Percentiles rank a stretch among this genome's conserved stretches.
These are phyloP conservation scores for Trichophyton rubrum DNA, from an alignment of 2,329 filamentous ascomycete genomes.

Conservation along the genomic window DNA sequence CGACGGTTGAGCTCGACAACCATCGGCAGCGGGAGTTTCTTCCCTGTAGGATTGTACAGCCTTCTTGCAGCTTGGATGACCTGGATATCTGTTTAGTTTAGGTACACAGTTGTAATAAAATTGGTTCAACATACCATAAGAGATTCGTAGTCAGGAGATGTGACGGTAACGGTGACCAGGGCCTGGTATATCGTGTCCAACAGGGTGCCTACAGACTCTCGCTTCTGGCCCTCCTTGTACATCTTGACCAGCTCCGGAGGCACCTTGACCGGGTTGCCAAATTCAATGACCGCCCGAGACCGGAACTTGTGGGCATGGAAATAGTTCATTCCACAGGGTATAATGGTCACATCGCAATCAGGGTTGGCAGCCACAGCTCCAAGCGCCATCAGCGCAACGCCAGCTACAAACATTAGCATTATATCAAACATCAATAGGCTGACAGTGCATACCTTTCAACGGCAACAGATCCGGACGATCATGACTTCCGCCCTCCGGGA, in stretches of 20 bases:
- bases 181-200: conserved; percentile 78
- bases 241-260: conserved; percentile 69
- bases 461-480: conserved; percentile 85
- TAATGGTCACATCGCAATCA: conserved; percentile 80
- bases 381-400: conserved; percentile 94
- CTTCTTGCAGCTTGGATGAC: conserved; percentile 87
- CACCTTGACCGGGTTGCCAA: conserved; percentile 78
- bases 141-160: conserved; percentile 87
- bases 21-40: conserved; percentile 80
- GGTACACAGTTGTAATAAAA: background rate
- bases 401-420: conserved; percentile 41
- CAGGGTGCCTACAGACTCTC: conserved; percentile 75
- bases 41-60: conserved; percentile 86
- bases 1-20: conserved; percentile 90
- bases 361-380: conserved; percentile 77
- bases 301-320: conserved; percentile 98
- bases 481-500: conserved; percentile 92
- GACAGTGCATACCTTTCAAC: conserved; percentile 49
- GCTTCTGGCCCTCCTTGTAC: conserved; percentile 69
- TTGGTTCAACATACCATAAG: conserved; percentile 53
- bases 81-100: conserved; percentile 26
- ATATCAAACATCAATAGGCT: background rate
- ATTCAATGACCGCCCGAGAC: conserved; percentile 89
- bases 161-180: conserved; percentile 78
- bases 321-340: conserved; percentile 98